Evolutionary conservation across 768 basidiomycete species (phyloP), one percentile per base, ranked within the genome.

Genomic region (Podaxis sp.): DNA sequence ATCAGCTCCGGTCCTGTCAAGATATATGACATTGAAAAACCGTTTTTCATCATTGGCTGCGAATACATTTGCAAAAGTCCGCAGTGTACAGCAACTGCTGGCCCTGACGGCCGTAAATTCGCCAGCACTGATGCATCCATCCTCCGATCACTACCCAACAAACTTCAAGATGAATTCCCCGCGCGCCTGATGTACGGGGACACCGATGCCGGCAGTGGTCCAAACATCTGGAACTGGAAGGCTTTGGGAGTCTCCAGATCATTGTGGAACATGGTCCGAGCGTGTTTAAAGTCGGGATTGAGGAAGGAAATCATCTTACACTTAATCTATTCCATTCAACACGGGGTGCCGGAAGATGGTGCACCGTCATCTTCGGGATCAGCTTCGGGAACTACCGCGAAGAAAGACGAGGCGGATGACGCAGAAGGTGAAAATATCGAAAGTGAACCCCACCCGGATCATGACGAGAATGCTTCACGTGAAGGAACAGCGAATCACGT

Each of bases 21-120:
- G 68, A 82, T 92, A 4, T 90, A 91, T 71, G 91, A 93, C 67
- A 83, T 93, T 54, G 86, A 87, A 65, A 85, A 84, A 64, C 89
- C 90, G 2, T 93, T 93, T 75, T 93, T 89, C 70, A 82, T 93
- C 72, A 90, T 93, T 38, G 91, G 89, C n/a, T 91, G 90, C 70
- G 88, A 90, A 70, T 93, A 93, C 64, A 78, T 80, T 4, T 93
- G 91, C 70, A 80, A 80, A 55, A 85, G 80, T 30, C 46, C 74
- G 1, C 48, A 74, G 22, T 91, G 89, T 69, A 64, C 77, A 28
- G 70, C 79, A 30, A 71, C 77, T 36, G 69, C 76, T 28, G 70
- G 76, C 7, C 62, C 79, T 2, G 87, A 88, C 36, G 87, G 87
- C 3, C 83, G 89, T 33, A 84, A 78, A 65, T 91, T 85, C 66